A percentile compares a stretch with the other conserved stretches of the same genome.
phyloP scores from a whole-genome alignment of 768 basidiomycete genomes.

The Tubosaeta sp. region DNA sequence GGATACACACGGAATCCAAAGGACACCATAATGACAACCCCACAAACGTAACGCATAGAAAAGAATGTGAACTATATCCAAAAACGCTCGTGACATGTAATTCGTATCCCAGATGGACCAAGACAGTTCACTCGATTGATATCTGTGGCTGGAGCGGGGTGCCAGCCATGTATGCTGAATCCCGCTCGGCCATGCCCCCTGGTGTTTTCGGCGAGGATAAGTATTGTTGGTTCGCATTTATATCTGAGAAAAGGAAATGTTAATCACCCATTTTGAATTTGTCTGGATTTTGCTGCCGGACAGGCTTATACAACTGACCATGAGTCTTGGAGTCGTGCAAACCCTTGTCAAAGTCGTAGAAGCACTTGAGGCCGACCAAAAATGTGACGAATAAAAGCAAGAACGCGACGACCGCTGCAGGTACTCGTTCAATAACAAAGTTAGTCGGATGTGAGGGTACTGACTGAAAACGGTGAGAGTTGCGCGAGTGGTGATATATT shows the following conservation, averaged over 20 bases:
- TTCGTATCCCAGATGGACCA: background rate
- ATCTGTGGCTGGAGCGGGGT: slow-evolving; percentile 56
- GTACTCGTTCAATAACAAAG: background rate
- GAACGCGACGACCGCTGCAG: slow-evolving; percentile 69
- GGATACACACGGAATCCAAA: slow-evolving; percentile 8
- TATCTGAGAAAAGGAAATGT: slow-evolving; percentile 36
- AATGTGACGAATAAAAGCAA: slow-evolving; percentile 72
- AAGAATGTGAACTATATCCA: slow-evolving; percentile 1
- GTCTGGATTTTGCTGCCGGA: slow-evolving; percentile 22
- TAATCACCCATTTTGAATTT: slow-evolving; percentile 35
- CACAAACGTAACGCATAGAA: background rate
- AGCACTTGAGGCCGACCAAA: slow-evolving; percentile 71
- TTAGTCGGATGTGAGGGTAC: slow-evolving; percentile 18
- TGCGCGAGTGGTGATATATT: slow-evolving; percentile 70
- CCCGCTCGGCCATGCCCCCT: slow-evolving; percentile 44
- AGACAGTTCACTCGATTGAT: slow-evolving; percentile 62
- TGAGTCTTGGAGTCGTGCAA: slow-evolving; percentile 66
- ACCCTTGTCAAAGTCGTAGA: slow-evolving; percentile 81
- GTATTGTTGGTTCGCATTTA: slow-evolving; percentile 45
- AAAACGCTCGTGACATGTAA: slow-evolving; percentile 2
- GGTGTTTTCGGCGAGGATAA: slow-evolving; percentile 36
- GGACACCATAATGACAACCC: background rate
- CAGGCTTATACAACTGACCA: slow-evolving; percentile 51
- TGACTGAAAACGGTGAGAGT: slow-evolving; percentile 80
- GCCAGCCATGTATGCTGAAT: slow-evolving; percentile 42